Evolutionary conservation across 1,284 basidiomycete species (phyloP), one percentile per base, ranked within the genome.

Genomic region (Butyriboletus appendiculatus): DNA sequence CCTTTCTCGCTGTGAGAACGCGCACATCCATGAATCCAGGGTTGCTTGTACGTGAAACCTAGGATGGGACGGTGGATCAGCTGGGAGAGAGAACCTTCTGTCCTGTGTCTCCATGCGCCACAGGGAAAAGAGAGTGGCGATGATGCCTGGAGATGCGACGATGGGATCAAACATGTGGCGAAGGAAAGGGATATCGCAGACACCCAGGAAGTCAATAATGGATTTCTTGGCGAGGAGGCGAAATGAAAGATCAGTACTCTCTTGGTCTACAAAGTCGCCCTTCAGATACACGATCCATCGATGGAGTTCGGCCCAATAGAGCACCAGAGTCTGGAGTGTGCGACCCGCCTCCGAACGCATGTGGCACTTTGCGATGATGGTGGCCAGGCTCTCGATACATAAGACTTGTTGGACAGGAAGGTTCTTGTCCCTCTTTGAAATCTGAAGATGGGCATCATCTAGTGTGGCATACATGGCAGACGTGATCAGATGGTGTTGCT

Each of bases 11-110:
- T 55, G 41, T 9, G 66, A 56, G 22, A 67, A 69, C 1, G 53
- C 16, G 24, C 62, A 64, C 66, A 70, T 70, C 62, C 69, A 71
- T 1, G 58, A 56, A 45, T 67, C 69, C 41, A 71, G 41, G 11
- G 44, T 56, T 26, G 51, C 56, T 11, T 66, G 45, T 32, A 37
- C 39, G 16, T 55, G 43, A 28, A 45, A 48, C 18, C 44, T 44
- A 2, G 60, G 53, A 33, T 34, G 45, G 10, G 48, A 20, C 16
- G 45, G 35, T 22, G 57, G 28, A 32, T 56, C 52, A n/a, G 20
- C 53, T 35, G 45, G 32, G n/a, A 38, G 41, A 50, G 49, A 53
- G 42, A 71, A 70, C 40, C 58, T 49, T 37, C 18, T 28, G 32
- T 69, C 65, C 28, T 48, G 45, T 16, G 45, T 48, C 40, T 67